phyloP scores from a whole-genome alignment of 2,329 filamentous ascomycete genomes.

The Dichotomopilus funicola region DNA sequence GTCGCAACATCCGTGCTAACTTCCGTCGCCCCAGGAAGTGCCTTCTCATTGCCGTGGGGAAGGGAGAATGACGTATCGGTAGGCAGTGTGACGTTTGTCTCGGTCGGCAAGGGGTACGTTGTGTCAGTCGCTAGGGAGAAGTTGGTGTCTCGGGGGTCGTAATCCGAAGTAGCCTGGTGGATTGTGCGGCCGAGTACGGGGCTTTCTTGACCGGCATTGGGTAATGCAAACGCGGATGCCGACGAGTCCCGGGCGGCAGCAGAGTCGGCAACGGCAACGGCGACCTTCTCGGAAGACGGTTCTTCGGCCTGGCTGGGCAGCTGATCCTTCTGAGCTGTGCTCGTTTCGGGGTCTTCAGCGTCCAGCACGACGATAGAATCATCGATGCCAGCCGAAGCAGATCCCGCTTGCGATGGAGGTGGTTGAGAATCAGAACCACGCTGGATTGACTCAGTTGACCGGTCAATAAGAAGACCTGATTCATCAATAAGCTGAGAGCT shows the following conservation, averaged over 20 bases:
- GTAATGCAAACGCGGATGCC: background rate
- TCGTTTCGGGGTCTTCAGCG: conserved; percentile 2
- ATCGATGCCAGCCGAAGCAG: background rate
- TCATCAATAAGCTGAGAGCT: conserved; percentile 7
- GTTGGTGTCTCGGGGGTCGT: conserved; percentile 13
- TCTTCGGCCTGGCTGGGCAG: background rate
- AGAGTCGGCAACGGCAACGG: conserved; percentile 1
- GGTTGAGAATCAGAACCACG: background rate
- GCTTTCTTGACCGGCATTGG: conserved; percentile 1
- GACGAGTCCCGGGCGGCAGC: background rate
- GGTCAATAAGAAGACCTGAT: background rate
- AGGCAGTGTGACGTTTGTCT: conserved; percentile 15
- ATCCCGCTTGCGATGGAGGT: background rate
- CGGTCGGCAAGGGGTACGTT: conserved; percentile 15
- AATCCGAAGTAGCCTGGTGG: conserved; percentile 1
- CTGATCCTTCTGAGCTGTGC: background rate
- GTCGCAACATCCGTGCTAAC: background rate
- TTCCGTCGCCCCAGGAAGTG: background rate
- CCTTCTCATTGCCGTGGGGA: conserved; percentile 1
- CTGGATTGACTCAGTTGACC: conserved; percentile 3
- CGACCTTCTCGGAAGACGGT: background rate
- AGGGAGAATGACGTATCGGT: conserved; percentile 17
- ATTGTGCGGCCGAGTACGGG: conserved; percentile 3
- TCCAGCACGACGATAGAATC: conserved; percentile 7
- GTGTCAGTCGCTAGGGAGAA: conserved; percentile 11